Evolutionary conservation across 176 grass and related monocot species (phyloP).

Genomic region (Chloris gayana): DNA sequence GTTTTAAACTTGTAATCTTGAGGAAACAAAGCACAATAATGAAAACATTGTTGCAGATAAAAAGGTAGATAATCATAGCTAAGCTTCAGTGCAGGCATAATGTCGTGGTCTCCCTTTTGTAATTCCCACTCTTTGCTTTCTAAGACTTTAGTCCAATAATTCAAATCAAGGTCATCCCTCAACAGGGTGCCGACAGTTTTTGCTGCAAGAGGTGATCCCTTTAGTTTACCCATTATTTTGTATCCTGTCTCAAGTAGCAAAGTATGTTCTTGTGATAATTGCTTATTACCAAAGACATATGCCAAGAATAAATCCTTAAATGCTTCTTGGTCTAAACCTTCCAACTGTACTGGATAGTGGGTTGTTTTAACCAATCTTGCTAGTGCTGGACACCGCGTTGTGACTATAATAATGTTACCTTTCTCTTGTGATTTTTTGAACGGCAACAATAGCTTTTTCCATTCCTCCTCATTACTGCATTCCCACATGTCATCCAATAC

Average conservation of each 20-base stretch:
- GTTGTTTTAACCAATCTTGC: too few relatives aligned
- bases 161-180: neutral
- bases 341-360: too few relatives aligned
- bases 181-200: conserved; percentile 41
- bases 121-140: conserved; percentile 24
- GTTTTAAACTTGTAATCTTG: conserved; percentile 9
- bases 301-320: too few relatives aligned
- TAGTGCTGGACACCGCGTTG: too few relatives aligned
- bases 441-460: conserved; percentile 7
- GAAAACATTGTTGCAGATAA: conserved; percentile 37
- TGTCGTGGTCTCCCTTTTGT: neutral
- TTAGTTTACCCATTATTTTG: too few relatives aligned
- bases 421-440: neutral
- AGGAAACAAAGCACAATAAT: conserved; percentile 34
- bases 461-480: neutral
- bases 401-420: too few relatives aligned
- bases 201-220: conserved; percentile 25
- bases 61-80: conserved; percentile 45
- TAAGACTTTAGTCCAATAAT: conserved; percentile 19
- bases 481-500: conserved; percentile 42
- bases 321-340: too few relatives aligned
- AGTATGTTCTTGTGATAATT: too few relatives aligned
- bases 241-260: too few relatives aligned
- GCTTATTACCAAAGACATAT: too few relatives aligned
- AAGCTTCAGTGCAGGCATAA: conserved; percentile 42